phyloP scores from a whole-genome alignment of 2,329 filamentous ascomycete genomes.

The Zasmidium angulare region DNA sequence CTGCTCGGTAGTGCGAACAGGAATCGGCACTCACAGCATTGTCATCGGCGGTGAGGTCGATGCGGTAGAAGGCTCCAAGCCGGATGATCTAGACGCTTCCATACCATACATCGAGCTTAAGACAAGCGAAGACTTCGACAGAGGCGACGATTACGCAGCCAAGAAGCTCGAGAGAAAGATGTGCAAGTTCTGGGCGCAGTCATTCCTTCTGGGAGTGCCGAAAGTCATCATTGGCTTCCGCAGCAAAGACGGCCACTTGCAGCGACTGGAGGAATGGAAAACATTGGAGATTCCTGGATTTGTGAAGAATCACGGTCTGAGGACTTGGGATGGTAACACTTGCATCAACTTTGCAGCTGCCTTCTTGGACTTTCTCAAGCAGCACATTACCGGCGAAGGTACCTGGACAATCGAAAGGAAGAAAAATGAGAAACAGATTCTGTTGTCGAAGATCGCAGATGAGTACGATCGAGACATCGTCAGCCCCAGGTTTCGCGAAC shows the following conservation, averaged over 20 bases:
- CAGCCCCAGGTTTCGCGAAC: conserved; percentile 9
- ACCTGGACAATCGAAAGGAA: conserved; percentile 76
- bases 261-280: conserved; percentile 72
- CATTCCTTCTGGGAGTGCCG: conserved; percentile 87
- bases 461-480: conserved; percentile 18
- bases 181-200: conserved; percentile 91
- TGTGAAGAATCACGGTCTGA: conserved; percentile 65
- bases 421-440: conserved; percentile 63
- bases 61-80: conserved; percentile 84
- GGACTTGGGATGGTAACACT: conserved; percentile 84
- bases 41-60: conserved; percentile 94
- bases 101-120: conserved; percentile 96
- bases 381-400: conserved; percentile 60
- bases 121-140: conserved; percentile 56
- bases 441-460: conserved; percentile 64
- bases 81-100: conserved; percentile 58
- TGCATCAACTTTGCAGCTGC: conserved; percentile 86
- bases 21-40: conserved; percentile 72
- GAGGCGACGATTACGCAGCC: conserved; percentile 63
- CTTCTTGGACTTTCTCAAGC: conserved; percentile 60
- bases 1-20: conserved; percentile 88
- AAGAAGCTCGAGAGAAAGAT: conserved; percentile 84
- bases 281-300: conserved; percentile 76
- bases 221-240: conserved; percentile 91
- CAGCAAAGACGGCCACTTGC: conserved; percentile 68